These are phyloP conservation scores for Phalaenopsis hybrid DNA, from an alignment of 116 monocot genomes.

Conservation along the genomic window DNA sequence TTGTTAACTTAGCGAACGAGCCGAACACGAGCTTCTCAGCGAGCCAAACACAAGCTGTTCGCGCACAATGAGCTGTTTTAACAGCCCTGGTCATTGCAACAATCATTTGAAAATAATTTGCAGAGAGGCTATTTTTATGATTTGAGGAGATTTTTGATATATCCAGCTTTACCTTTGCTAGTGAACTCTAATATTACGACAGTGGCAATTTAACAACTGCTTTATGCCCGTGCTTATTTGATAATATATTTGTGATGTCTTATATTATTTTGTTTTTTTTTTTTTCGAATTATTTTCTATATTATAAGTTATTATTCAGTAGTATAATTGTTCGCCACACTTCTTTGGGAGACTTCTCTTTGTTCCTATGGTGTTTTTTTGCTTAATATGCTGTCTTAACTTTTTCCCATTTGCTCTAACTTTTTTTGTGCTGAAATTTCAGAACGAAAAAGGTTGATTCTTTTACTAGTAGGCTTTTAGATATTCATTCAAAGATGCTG, in stretches of 20 bases:
- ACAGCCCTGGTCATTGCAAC: not conserved
- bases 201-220: not conserved
- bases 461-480: conserved; percentile 85
- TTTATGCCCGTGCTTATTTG: too few species aligned
- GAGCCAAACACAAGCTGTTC: too few species aligned
- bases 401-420: not conserved
- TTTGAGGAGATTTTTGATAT: not conserved
- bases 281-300: not conserved
- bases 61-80: too few species aligned
- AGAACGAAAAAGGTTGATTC: conserved; percentile 94
- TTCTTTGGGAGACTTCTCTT: not conserved
- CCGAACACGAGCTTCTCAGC: too few species aligned
- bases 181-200: not conserved
- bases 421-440: conserved; percentile 14
- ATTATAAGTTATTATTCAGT: not conserved
- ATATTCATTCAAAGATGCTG: conserved; percentile 82
- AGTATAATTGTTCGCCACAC: not conserved
- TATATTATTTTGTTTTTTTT: not conserved
- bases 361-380: not conserved
- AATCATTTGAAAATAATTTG: not conserved
- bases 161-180: not conserved
- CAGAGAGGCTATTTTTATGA: not conserved
- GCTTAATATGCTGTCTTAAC: not conserved
- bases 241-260: not conserved
- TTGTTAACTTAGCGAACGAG: too few species aligned